Conservation (phyloP, 371 early-diverging fungal species). For the Rhizomucor pusillus region DNA sequence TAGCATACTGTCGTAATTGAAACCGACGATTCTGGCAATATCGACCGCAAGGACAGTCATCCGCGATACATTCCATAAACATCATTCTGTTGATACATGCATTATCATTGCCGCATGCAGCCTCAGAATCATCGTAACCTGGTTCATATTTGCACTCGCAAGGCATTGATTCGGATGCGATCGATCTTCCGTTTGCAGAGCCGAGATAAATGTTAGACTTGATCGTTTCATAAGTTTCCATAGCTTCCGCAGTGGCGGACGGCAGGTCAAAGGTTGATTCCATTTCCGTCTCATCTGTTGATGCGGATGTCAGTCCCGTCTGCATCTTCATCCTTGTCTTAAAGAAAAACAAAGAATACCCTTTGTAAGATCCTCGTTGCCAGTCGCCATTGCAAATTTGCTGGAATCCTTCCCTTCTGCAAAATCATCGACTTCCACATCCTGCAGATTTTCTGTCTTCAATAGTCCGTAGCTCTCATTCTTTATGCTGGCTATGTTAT, state of each 20-base stretch:
- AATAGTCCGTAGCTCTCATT: too few species aligned
- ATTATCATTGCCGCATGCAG: slow-evolving; percentile 86
- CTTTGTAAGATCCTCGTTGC: too few species aligned
- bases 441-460: too few species aligned
- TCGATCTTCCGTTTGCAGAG: slow-evolving; percentile 66
- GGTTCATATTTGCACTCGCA: slow-evolving; percentile 81
- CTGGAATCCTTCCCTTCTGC: too few species aligned
- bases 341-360: too few species aligned
- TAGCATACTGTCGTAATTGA: slow-evolving; percentile 78
- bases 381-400: too few species aligned
- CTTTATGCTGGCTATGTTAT: too few species aligned
- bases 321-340: too few species aligned
- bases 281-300: too few species aligned
- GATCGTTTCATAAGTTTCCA: slow-evolving; percentile 58
- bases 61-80: slow-evolving; percentile 88
- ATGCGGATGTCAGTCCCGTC: too few species aligned
- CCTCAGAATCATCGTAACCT: slow-evolving; percentile 36
- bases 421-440: too few species aligned
- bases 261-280: slow-evolving; percentile 11
- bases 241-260: slow-evolving; percentile 47
- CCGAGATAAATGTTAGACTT: slow-evolving; percentile 66
- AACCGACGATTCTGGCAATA: slow-evolving; percentile 92
- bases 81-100: slow-evolving; percentile 92
- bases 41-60: slow-evolving; percentile 87
- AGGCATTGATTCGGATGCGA: slow-evolving; percentile 64